Conservation (phyloP, 768 basidiomycete genomes). For the Pholiota molesta region DNA sequence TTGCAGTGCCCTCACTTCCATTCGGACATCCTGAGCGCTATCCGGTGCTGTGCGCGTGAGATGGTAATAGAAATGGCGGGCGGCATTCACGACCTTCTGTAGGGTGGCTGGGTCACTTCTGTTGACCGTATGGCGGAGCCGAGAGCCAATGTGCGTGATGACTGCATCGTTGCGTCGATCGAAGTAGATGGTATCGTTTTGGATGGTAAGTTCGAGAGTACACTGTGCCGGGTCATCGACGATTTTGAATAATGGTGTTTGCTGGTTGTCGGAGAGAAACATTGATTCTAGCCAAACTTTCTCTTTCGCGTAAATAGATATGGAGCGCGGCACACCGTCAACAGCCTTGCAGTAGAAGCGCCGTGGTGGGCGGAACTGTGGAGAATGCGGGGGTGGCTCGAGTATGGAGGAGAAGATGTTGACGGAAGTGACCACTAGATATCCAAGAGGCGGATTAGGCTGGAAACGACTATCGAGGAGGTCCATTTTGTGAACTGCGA, state of each 20-base stretch:
- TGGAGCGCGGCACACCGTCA: slow-evolving; percentile 16
- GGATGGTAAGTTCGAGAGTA: slow-evolving; percentile 22
- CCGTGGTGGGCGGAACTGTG: slow-evolving; percentile 14
- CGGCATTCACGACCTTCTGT: slow-evolving; percentile 20
- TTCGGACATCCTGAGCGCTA: slow-evolving; percentile 28
- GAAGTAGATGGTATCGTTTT: slow-evolving; percentile 23
- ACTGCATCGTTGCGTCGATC: slow-evolving; percentile 26
- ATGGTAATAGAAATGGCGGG: slow-evolving; percentile 32
- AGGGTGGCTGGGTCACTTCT: slow-evolving; percentile 16
- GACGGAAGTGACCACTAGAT: slow-evolving; percentile 24
- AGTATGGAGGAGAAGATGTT: slow-evolving; percentile 26
- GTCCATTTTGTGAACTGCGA: slow-evolving; percentile 28
- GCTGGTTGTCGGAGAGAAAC: slow-evolving; percentile 19
- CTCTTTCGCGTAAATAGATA: slow-evolving; percentile 29
- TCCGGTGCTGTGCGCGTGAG: slow-evolving; percentile 24
- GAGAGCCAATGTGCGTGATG: slow-evolving; percentile 23
- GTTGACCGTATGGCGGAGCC: slow-evolving; percentile 21
- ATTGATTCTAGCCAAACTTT: slow-evolving; percentile 28
- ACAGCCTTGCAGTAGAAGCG: slow-evolving; percentile 31
- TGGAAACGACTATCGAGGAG: slow-evolving; percentile 19
- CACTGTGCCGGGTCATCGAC: slow-evolving; percentile 20
- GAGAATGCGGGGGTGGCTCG: background rate
- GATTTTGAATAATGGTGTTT: slow-evolving; percentile 16
- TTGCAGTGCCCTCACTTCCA: slow-evolving; percentile 33
- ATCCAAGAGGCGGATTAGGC: slow-evolving; percentile 26